Evolutionary conservation across 1,284 basidiomycete genomes (phyloP).

Genomic region (Sutorius eximius): DNA sequence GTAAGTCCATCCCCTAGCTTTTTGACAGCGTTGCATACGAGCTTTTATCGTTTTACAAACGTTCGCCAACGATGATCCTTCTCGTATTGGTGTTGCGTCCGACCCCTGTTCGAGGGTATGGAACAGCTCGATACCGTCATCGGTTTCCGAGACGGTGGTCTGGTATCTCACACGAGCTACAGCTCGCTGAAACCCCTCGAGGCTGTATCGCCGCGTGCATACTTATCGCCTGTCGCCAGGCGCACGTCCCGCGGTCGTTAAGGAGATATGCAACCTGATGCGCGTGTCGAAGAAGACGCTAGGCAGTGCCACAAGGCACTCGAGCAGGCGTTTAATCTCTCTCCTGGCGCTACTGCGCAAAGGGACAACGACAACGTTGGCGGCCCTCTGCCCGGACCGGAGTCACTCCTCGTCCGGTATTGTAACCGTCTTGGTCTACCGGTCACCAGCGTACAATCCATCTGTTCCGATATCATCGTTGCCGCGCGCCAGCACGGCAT

Average conservation of each 20-base stretch:
- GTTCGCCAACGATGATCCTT: constrained; percentile 98
- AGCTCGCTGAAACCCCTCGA: constrained; percentile 91
- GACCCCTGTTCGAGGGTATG: constrained; percentile 91
- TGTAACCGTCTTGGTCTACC: constrained; percentile 93
- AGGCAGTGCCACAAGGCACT: constrained; percentile 92
- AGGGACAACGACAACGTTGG: constrained; percentile 40
- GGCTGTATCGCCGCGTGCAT: constrained; percentile 97
- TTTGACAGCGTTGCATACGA: constrained; percentile 29
- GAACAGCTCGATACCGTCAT: constrained; percentile 95
- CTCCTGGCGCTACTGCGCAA: constrained; percentile 63
- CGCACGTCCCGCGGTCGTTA: constrained; percentile 90
- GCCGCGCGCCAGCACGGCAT: constrained; percentile 82
- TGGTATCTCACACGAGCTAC: constrained; percentile 88
- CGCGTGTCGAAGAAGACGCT: constrained; percentile 94
- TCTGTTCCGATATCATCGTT: constrained; percentile 83
- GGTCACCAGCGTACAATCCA: constrained; percentile 76
- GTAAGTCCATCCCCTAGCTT: constrained; percentile 52
- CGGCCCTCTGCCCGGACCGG: constrained; percentile 60
- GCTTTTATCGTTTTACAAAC: constrained; percentile 57
- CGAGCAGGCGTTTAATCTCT: constrained; percentile 88
- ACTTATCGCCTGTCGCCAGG: constrained; percentile 95
- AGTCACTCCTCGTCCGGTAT: constrained; percentile 90
- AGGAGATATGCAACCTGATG: constrained; percentile 92
- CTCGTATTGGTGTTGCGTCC: constrained; percentile 96
- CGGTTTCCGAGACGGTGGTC: constrained; percentile 91